phyloP scores from a whole-genome alignment of 192 early-diverging fungal genomes.

The Phycomyces blakesleeanus region DNA sequence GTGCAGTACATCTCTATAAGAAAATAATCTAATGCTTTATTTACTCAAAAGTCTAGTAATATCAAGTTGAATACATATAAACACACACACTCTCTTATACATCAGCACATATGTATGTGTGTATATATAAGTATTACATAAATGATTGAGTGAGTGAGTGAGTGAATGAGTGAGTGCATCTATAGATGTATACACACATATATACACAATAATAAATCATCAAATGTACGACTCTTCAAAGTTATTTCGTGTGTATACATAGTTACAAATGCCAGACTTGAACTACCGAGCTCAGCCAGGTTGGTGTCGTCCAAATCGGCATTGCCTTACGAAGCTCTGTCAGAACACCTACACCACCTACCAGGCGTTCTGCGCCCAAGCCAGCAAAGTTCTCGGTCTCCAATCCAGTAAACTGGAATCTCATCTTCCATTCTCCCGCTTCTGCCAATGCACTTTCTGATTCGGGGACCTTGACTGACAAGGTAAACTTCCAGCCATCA shows the following conservation, averaged over 20 bases:
- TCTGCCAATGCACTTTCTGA: conserved; percentile 18
- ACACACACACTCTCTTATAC: too few relatives aligned
- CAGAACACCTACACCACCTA: conserved; percentile 41
- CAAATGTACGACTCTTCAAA: not conserved
- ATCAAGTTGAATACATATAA: too few relatives aligned
- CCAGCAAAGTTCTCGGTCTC: conserved; percentile 47
- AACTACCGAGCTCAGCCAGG: conserved; percentile 36
- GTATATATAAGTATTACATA: too few relatives aligned
- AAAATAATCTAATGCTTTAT: too few relatives aligned
- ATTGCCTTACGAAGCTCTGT: conserved; percentile 17
- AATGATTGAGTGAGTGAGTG: too few relatives aligned
- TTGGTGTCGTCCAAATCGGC: conserved; percentile 35
- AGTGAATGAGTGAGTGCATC: too few relatives aligned
- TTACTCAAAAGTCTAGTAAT: too few relatives aligned
- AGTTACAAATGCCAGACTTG: conserved; percentile 36
- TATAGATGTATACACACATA: too few relatives aligned
- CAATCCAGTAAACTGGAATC: conserved; percentile 47
- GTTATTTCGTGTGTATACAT: not conserved
- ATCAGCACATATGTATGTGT: too few relatives aligned
- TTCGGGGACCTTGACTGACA: conserved; percentile 43
- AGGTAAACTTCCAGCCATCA: conserved; percentile 43
- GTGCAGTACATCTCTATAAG: too few relatives aligned
- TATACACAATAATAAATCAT: too few relatives aligned
- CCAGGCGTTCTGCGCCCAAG: conserved; percentile 38
- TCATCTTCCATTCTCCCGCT: conserved; percentile 30